These are phyloP conservation scores for Epichloe coenophiala DNA, from an alignment of 2,329 filamentous ascomycete genomes.

Conservation along the genomic window DNA sequence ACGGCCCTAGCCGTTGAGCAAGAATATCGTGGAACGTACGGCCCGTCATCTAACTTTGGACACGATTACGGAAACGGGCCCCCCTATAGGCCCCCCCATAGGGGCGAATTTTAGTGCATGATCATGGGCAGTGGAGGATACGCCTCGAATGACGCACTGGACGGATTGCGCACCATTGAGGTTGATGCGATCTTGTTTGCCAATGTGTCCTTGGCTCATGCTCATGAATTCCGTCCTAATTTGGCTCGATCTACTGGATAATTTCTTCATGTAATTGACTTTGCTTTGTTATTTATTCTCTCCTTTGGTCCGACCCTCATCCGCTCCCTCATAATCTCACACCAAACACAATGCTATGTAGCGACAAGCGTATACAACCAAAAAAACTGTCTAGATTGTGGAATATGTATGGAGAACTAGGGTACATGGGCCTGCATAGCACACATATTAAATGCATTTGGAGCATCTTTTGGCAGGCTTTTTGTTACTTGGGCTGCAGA, in stretches of 20 bases:
- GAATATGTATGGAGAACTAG: neutral
- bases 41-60: conserved; percentile 9
- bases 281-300: neutral
- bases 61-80: conserved; percentile 3
- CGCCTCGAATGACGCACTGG: neutral
- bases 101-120: neutral
- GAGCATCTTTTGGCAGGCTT: neutral
- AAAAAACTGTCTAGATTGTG: neutral
- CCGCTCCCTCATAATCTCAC: neutral
- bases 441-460: neutral
- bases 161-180: neutral
- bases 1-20: neutral
- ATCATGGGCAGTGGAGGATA: neutral
- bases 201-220: neutral
- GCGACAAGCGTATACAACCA: neutral
- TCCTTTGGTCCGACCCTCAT: neutral
- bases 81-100: neutral
- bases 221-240: neutral
- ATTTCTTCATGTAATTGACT: neutral
- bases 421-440: neutral
- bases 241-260: neutral
- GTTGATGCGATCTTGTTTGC: neutral
- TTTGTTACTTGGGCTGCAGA: neutral
- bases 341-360: neutral
- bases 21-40: conserved; percentile 7